Percentiles rank a stretch among this genome's conserved stretches.
Conservation (phyloP, 805 yeast species). For the Candida germanica region DNA sequence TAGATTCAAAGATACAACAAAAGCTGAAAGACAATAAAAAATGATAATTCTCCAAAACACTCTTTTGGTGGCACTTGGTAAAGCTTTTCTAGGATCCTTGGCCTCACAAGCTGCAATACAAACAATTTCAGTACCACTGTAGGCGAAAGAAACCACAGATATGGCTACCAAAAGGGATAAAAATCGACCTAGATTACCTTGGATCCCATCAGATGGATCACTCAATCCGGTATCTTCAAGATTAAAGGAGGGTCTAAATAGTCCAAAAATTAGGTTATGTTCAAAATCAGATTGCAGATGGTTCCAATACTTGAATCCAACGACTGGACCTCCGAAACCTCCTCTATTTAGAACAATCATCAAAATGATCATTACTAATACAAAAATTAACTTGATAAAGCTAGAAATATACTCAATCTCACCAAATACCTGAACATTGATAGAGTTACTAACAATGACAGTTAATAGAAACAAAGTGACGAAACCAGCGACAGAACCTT, state of each 20-base stretch:
- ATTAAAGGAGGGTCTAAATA: slow-evolving; percentile 72
- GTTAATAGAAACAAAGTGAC: slow-evolving; percentile 57
- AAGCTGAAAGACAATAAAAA: slow-evolving; percentile 63
- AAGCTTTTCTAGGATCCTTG: slow-evolving; percentile 70
- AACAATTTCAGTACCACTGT: slow-evolving; percentile 79
- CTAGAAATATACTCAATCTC: slow-evolving; percentile 68
- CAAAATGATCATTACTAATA: slow-evolving; percentile 53
- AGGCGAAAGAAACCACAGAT: slow-evolving; percentile 67
- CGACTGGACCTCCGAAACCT: slow-evolving; percentile 38
- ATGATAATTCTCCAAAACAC: slow-evolving; percentile 69
- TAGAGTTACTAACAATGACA: slow-evolving; percentile 50
- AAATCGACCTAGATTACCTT: slow-evolving; percentile 59
- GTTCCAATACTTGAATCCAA: slow-evolving; percentile 77
- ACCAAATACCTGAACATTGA: slow-evolving; percentile 72
- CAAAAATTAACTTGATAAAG: slow-evolving; percentile 51
- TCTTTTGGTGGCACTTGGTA: slow-evolving; percentile 73
- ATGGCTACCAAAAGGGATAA: slow-evolving; percentile 60
- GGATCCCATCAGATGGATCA: slow-evolving; percentile 48
- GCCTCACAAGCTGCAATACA: slow-evolving; percentile 85
- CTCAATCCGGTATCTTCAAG: slow-evolving; percentile 54
- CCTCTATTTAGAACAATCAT: slow-evolving; percentile 68
- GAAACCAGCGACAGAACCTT: slow-evolving; percentile 52
- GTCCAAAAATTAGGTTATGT: slow-evolving; percentile 56
- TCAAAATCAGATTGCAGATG: slow-evolving; percentile 46
- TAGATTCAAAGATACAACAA: slow-evolving; percentile 67